A percentile compares a stretch with the other conserved stretches of the same genome.
Conservation (phyloP, 768 basidiomycete genomes). For the Phaeolepiota aurea region DNA sequence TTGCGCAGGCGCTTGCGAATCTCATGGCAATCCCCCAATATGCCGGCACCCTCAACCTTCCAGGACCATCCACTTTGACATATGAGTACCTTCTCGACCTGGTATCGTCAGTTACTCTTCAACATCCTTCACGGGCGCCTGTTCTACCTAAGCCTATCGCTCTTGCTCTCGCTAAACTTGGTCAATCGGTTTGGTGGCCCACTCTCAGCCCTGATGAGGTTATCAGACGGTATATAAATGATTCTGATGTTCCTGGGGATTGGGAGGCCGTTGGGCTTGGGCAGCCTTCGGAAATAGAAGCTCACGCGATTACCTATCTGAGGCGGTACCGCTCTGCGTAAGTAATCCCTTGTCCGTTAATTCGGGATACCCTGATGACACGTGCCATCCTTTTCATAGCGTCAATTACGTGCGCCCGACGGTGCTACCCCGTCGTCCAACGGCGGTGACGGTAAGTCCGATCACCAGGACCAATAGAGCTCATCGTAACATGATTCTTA, state of each 20-base stretch:
- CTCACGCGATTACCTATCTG: conserved; percentile 82
- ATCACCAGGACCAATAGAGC: conserved; percentile 3
- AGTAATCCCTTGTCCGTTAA: conserved; percentile 24
- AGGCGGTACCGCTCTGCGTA: conserved; percentile 85
- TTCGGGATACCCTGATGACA: conserved; percentile 5
- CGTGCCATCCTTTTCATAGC: conserved; percentile 23
- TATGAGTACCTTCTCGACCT: conserved; percentile 76
- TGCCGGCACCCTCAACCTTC: conserved; percentile 67
- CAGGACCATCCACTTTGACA: conserved; percentile 83
- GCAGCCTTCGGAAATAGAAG: conserved; percentile 74
- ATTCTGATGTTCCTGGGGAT: conserved; percentile 62
- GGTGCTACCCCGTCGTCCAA: conserved; percentile 48
- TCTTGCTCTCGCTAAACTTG: conserved; percentile 46
- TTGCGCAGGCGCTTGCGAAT: conserved; percentile 87
- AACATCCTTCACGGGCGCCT: conserved; percentile 62
- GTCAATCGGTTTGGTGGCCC: conserved; percentile 86
- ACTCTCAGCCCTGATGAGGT: conserved; percentile 88
- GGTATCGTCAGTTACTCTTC: conserved; percentile 73
- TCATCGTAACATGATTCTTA: conserved; percentile 3
- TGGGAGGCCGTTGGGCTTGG: conserved; percentile 79
- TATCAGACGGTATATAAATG: conserved; percentile 78
- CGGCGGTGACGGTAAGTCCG: conserved; percentile 21
- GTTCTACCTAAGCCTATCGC: conserved; percentile 72
- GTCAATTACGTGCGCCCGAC: conserved; percentile 65
- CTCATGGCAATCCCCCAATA: conserved; percentile 55